phyloP scores from a whole-genome alignment of 106 monocot genomes.

The Acorus gramineus region DNA sequence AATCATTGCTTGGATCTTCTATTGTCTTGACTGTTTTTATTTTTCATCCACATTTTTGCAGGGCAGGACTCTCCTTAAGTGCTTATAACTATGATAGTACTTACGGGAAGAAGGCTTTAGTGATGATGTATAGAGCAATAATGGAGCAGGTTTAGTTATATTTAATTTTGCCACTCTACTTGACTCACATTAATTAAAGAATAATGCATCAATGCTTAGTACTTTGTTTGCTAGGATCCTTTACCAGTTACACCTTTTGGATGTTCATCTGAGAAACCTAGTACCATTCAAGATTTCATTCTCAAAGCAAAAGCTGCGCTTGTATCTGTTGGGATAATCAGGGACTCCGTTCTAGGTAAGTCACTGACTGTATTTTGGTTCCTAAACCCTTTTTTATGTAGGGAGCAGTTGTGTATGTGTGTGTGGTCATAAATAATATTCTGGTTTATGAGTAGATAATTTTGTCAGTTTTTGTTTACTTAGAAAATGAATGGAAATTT shows the following conservation, averaged over 20 bases:
- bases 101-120: slow-evolving; percentile 78
- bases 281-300: slow-evolving; percentile 60
- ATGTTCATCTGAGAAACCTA: slow-evolving; percentile 58
- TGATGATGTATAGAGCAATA: slow-evolving; percentile 87
- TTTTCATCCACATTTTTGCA: slow-evolving; percentile 8
- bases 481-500: too few relatives aligned
- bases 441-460: too few relatives aligned
- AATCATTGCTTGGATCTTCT: not conserved
- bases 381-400: slow-evolving; percentile 13
- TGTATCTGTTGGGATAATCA: slow-evolving; percentile 82
- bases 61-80: slow-evolving; percentile 86
- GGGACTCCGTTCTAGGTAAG: slow-evolving; percentile 66
- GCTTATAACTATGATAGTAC: slow-evolving; percentile 89
- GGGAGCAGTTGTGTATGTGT: not conserved
- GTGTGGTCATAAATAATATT: too few relatives aligned
- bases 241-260: slow-evolving; percentile 78
- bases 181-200: not conserved
- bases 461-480: too few relatives aligned
- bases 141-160: slow-evolving; percentile 77
- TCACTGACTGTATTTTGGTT: slow-evolving; percentile 1
- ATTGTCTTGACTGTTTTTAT: not conserved
- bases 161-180: not conserved
- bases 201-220: slow-evolving; percentile 9
- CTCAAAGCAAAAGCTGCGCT: slow-evolving; percentile 84
- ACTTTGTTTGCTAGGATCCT: slow-evolving; percentile 44